Percentiles rank a stretch among this genome's conserved stretches.
These are phyloP conservation scores for Xylaria arbuscula DNA, from an alignment of 2,329 filamentous ascomycete species.

Conservation along the genomic window DNA sequence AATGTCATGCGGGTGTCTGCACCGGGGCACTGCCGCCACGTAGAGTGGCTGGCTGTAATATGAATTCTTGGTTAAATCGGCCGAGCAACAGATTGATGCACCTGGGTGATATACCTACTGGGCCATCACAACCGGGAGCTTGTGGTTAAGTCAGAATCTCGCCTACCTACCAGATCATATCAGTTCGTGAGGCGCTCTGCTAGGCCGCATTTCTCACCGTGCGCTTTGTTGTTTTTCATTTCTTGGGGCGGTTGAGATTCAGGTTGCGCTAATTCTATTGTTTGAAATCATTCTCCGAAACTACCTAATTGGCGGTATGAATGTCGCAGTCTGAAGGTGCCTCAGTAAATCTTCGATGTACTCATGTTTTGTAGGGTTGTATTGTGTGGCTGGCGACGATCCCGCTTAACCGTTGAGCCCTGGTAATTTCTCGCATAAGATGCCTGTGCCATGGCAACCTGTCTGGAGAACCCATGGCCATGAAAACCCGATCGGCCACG, in stretches of 20 bases:
- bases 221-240: background rate
- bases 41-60: conserved; percentile 18
- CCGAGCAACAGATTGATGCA: conserved; percentile 11
- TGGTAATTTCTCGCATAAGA: conserved; percentile 40
- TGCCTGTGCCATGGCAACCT: conserved; percentile 36
- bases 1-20: conserved; percentile 29
- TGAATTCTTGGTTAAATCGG: conserved; percentile 14
- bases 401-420: conserved; percentile 42
- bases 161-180: background rate
- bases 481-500: conserved; percentile 38
- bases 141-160: background rate
- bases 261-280: conserved; percentile 1
- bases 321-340: conserved; percentile 1
- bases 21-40: conserved; percentile 17
- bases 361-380: conserved; percentile 34
- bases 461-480: conserved; percentile 36
- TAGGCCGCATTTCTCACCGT: background rate
- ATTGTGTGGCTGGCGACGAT: conserved; percentile 42
- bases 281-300: background rate
- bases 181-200: conserved; percentile 8
- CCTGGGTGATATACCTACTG: background rate
- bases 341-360: conserved; percentile 14
- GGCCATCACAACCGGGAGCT: background rate
- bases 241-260: background rate
- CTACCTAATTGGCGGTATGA: conserved; percentile 1